Evolutionary conservation across 1,284 basidiomycete species (phyloP), one percentile per base, ranked within the genome.

Genomic region (Malassezia yamatoensis): DNA sequence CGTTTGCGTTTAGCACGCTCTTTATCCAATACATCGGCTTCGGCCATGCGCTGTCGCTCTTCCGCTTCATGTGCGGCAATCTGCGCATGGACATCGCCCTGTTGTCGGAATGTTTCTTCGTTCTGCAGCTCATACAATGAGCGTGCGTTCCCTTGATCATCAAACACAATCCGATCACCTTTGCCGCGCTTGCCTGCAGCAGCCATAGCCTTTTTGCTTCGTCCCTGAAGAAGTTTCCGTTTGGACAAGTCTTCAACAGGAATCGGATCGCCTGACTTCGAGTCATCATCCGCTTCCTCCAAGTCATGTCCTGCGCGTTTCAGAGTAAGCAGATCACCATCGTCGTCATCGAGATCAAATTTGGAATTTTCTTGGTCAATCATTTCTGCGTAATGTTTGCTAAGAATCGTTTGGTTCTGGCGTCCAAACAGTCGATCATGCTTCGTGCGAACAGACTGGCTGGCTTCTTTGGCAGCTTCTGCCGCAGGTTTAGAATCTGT

Each of bases 391-490:
- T 96, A 96, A 75, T 96, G 91, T 61, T 85, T 83, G 0, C 90
- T 90, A 16, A 96, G 81, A 50, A 96, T 86, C 63, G 84, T 86
- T 76, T 96, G 91, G 75, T 96, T 96, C 76, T 88, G 91, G 56
- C 93, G 84, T 70, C 88, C 87, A 72, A 98, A 98, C 89, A 98
- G 96, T 50, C 90, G 83, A 76, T 98, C 94, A 75, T 96, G 96
- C 78, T 94, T 96, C 5, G 94, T 96, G 58, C 67, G 60, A 52
- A 70, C 69, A 18, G 45, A 42, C 37, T 35, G 16, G 18, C 44
- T 46, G 39, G 33, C 37, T 16, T 11, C 39, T 24, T 2, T 21
- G 39, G 40, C 45, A n/a, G 29, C 11, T 43, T 46, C 33, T n/a
- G 37, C 39, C 12, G 34, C 16, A 33, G 42, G 11, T 45, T 39